Base-by-base conservation (phyloP, 768 basidiomycete genomes). In the Pisolithus tinctorius region DNA sequence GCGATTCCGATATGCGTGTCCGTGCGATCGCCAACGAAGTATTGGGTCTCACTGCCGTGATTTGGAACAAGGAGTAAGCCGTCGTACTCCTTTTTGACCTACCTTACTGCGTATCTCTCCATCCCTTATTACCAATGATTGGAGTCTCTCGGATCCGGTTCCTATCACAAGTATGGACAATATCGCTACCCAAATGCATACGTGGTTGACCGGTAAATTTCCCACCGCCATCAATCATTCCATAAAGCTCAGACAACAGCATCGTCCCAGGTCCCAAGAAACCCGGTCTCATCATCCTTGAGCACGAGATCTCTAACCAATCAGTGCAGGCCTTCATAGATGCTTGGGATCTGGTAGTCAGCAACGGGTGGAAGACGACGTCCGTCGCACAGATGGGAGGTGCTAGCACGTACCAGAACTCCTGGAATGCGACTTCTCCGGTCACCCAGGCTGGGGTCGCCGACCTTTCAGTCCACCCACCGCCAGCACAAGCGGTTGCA, bases 61-160 rank as follows among this genome's bases (percentile, higher is more conserved):
- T 90, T 57, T 97, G 94, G 94, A 93, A 95, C 68, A 79, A 83
- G 53, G 93, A 94, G 87, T 89, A 69, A 48, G 79, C 54, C 5
- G 1, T 17, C 45, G 17, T 55, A 23, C 20, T 11, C 4, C 36
- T 45, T 20, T 20, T 20, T 43, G 9, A n/a, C 50, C 41, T 20
- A 23, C 26, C 39, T 23, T 30, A n/a, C 25, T 49, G 26, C 51
- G 47, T 36, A 34, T 23, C 16, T 10, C 26, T 17, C 36, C 20
- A 17, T 5, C n/a, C 20, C 16, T 50, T 60, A 89, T 87, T 62
- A 83, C 90, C 13, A 65, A 70, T 25, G 92, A 94, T 65, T 94
- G 91, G 92, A 77, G 76, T 41, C 68, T 90, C 41, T 70, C 71
- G 34, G 55, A 67, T 34, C 57, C 37, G 23, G 53, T 62, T 42